These are phyloP conservation scores for Dactylonectria estremocensis DNA, from an alignment of 2,329 filamentous ascomycete species.

Conservation along the genomic window DNA sequence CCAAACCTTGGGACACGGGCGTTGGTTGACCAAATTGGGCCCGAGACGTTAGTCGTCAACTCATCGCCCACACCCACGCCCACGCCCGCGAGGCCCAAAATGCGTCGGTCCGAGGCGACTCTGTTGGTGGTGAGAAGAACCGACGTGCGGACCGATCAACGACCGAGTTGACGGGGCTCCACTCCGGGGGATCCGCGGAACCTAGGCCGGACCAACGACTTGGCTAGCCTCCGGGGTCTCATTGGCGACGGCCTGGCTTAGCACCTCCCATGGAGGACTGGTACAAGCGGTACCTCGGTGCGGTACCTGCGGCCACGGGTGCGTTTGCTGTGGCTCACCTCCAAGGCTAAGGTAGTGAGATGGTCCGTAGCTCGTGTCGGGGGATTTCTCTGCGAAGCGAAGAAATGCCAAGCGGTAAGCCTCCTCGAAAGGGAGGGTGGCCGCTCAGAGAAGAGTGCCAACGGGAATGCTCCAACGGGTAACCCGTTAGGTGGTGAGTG, in stretches of 20 bases:
- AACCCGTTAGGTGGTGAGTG: neutral
- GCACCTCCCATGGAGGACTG: constrained; percentile 12
- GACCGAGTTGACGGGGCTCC: constrained; percentile 19
- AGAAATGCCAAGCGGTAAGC: neutral
- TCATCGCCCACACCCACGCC: constrained; percentile 2
- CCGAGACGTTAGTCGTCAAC: constrained; percentile 23
- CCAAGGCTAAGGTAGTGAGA: neutral
- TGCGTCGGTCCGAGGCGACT: neutral
- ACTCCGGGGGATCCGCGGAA: constrained; percentile 24
- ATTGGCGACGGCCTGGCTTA: constrained; percentile 22
- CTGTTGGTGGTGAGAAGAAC: constrained; percentile 6
- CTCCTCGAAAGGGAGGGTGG: neutral
- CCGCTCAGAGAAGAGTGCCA: neutral
- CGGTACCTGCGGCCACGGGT: constrained; percentile 11
- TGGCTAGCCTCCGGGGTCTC: neutral
- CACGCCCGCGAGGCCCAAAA: neutral
- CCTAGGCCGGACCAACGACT: constrained; percentile 15
- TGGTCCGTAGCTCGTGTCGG: constrained; percentile 11
- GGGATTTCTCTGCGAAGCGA: constrained; percentile 14
- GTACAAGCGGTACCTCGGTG: constrained; percentile 27
- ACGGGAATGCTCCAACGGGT: neutral
- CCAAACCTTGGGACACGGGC: constrained; percentile 18
- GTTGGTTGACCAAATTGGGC: constrained; percentile 1
- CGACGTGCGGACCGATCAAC: constrained; percentile 29
- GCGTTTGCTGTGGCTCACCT: constrained; percentile 11